Evolutionary conservation across 495 filamentous ascomycete genomes (phyloP), one percentile per base, ranked within the genome.

Genomic region (Xylaria nigripes): DNA sequence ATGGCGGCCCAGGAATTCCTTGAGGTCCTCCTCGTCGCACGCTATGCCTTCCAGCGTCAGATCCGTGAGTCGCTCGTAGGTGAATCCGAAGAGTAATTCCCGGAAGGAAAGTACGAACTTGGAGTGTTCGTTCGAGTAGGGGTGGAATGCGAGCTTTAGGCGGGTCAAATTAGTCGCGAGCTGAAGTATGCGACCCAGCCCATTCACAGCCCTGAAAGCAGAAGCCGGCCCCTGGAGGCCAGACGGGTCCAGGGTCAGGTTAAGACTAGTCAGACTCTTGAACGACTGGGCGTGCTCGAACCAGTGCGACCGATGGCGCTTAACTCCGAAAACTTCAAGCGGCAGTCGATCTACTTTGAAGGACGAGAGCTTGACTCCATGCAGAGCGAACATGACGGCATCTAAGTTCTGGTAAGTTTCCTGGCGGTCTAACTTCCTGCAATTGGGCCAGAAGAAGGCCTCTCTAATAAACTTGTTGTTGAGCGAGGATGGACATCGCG

Each of bases 291-390:
- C 72, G 45, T 71, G 70, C 59, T 69, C 68, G 54, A 69, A 72
- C 72, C 72, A 76, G 51, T 71, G 70, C 3, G 48, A 61, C 12
- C 72, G 67, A 54, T 73, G 68, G 36, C 58, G 60, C 27, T 63
- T 48, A 40, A 65, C 24, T 24, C 68, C 65, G 52, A 76, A 74
- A 25, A 75, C 50, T 47, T 72, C 72, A 30, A 77, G 70, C 19
- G 74, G 74, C 16, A 77, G 66, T 16, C 71, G 71, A 57, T 75
- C 72, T 53, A 75, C 68, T 49, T 66, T 67, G 32, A 77, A 67
- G 6, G 68, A 68, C 18, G 57, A 49, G n/a, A 76, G 61, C 21
- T 52, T 62, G 41, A 65, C 55, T 43, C 73, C 70, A 24, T 69
- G 66, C 36, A 75, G 53, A 22, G 72, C 73, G 45, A 65, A 68